Evolutionary conservation across 2,329 filamentous ascomycete species (phyloP).

Genomic region (Trichoderma pleuroti): DNA sequence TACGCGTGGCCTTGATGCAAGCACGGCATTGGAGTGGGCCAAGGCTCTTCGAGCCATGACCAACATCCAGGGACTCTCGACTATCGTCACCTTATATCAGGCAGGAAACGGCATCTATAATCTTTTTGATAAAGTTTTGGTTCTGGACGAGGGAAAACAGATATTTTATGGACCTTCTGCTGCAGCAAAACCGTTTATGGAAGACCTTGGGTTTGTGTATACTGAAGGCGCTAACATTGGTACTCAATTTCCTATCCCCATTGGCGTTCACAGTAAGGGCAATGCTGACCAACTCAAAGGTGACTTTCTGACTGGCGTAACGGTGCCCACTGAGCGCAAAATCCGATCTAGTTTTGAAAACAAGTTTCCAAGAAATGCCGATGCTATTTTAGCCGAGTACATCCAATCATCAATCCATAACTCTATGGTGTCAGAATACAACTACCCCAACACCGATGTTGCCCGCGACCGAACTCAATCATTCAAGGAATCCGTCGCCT

Average conservation of each 20-base stretch:
- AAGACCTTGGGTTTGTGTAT: constrained; percentile 60
- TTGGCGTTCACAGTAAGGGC: neutral
- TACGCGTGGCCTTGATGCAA: constrained; percentile 63
- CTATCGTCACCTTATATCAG: constrained; percentile 65
- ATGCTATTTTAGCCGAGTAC: constrained; percentile 48
- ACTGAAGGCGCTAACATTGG: constrained; percentile 56
- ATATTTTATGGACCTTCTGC: constrained; percentile 61
- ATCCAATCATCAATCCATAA: constrained; percentile 22
- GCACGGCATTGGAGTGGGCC: constrained; percentile 52
- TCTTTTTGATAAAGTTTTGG: constrained; percentile 66
- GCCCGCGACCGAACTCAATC: constrained; percentile 48
- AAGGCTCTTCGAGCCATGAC: constrained; percentile 61
- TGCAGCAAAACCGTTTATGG: constrained; percentile 62
- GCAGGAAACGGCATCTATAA: constrained; percentile 67
- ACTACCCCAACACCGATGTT: constrained; percentile 49
- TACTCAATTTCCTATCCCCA: neutral
- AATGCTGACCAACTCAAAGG: constrained; percentile 30
- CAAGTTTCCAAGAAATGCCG: constrained; percentile 43
- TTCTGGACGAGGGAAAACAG: constrained; percentile 63
- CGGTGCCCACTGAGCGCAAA: constrained; percentile 63
- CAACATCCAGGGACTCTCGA: constrained; percentile 55
- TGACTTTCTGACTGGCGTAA: constrained; percentile 64
- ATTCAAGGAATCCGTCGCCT: constrained; percentile 50
- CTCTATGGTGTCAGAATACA: constrained; percentile 42
- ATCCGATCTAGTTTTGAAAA: constrained; percentile 45